Base-by-base conservation (phyloP, 2,329 filamentous ascomycete species). In the Penicillium palitans region DNA sequence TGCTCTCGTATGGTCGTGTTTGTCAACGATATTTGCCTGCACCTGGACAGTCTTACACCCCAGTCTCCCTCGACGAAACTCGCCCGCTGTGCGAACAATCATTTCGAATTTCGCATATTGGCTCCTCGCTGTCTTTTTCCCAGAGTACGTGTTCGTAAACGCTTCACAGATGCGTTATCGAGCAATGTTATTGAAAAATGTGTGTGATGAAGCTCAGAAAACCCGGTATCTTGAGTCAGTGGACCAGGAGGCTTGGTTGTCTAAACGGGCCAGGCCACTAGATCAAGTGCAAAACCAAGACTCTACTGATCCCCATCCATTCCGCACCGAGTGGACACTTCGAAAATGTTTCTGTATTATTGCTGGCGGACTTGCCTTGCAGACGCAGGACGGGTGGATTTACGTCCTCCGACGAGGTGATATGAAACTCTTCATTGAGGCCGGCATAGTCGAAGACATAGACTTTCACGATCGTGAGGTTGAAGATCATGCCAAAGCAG, bases 401-500 rank as follows among this genome's bases (percentile, higher is more conserved):
- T 62, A 58, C 7, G 27, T 33, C 31, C 51, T 62, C 21, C 47
- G 39, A 15, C 25, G 17, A 17, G n/a, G 15, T 8, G 48, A 60
- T 41, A 49, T 62, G 17, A 45, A 46, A 45, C 55, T 27, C 7
- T 35, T 62, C n/a, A 58, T 64, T 37, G 27, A 61, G 41, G 51
- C 59, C 1, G 56, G 59, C 1, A 29, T 65, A 2, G 29, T 31
- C 5, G 25, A 45, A 29, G 42, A 45, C 17, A 27, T 41, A 47
- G 61, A 24, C 46, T 44, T 17, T 31, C 24, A 35, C 46, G 27
- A 31, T 8, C 39, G 42, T 21, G 63, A 65, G 19, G 60, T 65
- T 25, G 27, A 60, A 56, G 63, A 65, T 25, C 56, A 49, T n/a
- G 55, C 61, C 17, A 65, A 65, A 42, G 49, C 55, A 35, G 63